A percentile compares a stretch with the other conserved stretches of the same genome.
Evolutionary conservation across 1,284 basidiomycete species (phyloP).

Genomic region (Cryptococcus neoformans): DNA sequence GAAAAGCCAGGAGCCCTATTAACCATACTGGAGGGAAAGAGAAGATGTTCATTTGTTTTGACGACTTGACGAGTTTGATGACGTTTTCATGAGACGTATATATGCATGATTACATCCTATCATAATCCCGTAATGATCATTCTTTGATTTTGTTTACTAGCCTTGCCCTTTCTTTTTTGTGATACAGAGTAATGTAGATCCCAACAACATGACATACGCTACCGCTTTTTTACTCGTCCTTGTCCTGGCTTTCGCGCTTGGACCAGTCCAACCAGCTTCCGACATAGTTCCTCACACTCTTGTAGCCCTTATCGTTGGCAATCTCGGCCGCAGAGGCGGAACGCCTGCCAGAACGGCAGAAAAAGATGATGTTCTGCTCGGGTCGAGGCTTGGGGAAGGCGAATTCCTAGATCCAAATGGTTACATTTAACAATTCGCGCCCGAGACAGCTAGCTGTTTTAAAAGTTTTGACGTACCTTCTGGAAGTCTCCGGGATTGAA

Average conservation of each 20-base stretch:
- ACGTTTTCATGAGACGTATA: not conserved
- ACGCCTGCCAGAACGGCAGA: constrained; percentile 89
- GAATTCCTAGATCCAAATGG: constrained; percentile 51
- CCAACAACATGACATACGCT: no score
- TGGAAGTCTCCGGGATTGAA: constrained; percentile 62
- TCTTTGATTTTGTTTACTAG: not conserved
- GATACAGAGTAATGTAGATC: not conserved
- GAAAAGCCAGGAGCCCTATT: not conserved
- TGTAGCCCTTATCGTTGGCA: constrained; percentile 76
- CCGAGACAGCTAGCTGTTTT: not conserved
- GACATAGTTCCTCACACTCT: constrained; percentile 82
- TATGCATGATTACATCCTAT: no score
- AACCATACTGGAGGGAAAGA: not conserved
- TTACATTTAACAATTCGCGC: not conserved
- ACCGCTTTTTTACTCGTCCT: constrained; percentile 30
- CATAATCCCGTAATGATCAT: no score
- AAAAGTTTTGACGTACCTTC: constrained; percentile 37
- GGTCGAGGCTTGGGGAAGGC: constrained; percentile 79
- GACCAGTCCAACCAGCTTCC: constrained; percentile 95
- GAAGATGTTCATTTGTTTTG: not conserved
- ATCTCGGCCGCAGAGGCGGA: constrained; percentile 79
- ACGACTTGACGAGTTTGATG: not conserved
- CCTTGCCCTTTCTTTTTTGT: constrained; percentile 1
- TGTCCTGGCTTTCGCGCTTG: constrained; percentile 52
- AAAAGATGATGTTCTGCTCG: constrained; percentile 77